phyloP scores from a whole-genome alignment of 179 eudicot species.

The Pouteria campechiana region DNA sequence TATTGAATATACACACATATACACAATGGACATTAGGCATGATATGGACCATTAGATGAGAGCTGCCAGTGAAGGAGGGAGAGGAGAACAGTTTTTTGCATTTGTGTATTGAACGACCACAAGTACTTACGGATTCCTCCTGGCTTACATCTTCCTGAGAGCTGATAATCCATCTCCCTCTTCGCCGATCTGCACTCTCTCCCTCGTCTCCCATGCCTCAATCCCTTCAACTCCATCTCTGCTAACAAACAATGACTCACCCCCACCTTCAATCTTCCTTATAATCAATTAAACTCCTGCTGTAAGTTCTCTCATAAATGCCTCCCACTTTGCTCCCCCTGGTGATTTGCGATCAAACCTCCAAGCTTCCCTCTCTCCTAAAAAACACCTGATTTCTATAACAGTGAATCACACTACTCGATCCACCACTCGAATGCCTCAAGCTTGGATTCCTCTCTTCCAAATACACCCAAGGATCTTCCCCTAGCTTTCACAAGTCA shows the following conservation, averaged over 20 bases:
- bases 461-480: conserved; percentile 81
- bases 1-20: too few species aligned
- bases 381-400: conserved; percentile 56
- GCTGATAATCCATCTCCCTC: too few species aligned
- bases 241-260: conserved; percentile 64
- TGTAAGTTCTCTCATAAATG: conserved; percentile 24
- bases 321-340: conserved; percentile 9
- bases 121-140: too few species aligned
- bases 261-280: conserved; percentile 57
- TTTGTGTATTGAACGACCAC: too few species aligned
- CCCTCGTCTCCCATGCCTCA: conserved; percentile 98
- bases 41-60: too few species aligned
- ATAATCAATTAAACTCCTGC: conserved; percentile 75
- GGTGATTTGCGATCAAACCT: conserved; percentile 65
- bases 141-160: too few species aligned
- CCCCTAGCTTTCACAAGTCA: conserved; percentile 55
- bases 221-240: conserved; percentile 72
- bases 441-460: conserved; percentile 59
- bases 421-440: conserved; percentile 20
- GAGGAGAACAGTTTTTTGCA: too few species aligned
- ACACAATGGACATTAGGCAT: too few species aligned
- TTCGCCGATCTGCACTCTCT: too few species aligned
- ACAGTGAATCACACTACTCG: conserved; percentile 36
- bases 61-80: too few species aligned
- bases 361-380: conserved; percentile 53